Base-by-base conservation (phyloP, 495 filamentous ascomycete species). In the Daldinia decipiens region DNA sequence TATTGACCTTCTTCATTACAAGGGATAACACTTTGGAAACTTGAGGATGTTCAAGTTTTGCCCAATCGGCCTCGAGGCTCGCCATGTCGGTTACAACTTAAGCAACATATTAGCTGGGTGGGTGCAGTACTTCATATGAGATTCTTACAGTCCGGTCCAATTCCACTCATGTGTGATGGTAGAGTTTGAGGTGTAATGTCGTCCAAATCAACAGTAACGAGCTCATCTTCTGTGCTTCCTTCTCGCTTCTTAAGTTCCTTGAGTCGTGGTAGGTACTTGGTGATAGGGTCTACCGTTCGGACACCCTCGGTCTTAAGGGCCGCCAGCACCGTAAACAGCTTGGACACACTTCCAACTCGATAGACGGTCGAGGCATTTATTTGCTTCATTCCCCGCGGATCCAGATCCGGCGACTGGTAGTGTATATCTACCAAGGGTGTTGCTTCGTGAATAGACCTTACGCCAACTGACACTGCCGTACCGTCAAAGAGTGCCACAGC, bases 101-200 rank as follows among this genome's bases (percentile, higher is more conserved):
- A 45, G 5, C 40, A 1, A 17, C 9, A 3, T 45, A 9, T 45
- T 45, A 45, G 40, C 6, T n/a, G 9, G n/a, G 15, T 59, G 31
- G 5, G 32, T 13, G 27, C 53, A 24, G 8, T 34, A 8, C 11
- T 8, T 38, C 17, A 7, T 4, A 34, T 9, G 31, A 34, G 8
- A 34, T 34, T 15, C 57, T 67, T 54, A 71, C 62, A 13, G 36
- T 71, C 68, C 27, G 62, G 21, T 21, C 32, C 75, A 21, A 84
- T 78, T 1, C 81, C 84, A 24, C 82, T 62, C 55, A 81, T 70
- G 47, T 86, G 84, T 43, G 78, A 80, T 1, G 80, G 80, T 21
- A 86, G 68, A 26, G 81, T 76, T 13, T 80, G 76, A 15, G 87
- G 62, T 0, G 83, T 87, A 19, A 87, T 66, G n/a, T 86, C 80